Base-by-base conservation (phyloP, 176 grass and related monocot species). In the Aegilops sharonensis region DNA sequence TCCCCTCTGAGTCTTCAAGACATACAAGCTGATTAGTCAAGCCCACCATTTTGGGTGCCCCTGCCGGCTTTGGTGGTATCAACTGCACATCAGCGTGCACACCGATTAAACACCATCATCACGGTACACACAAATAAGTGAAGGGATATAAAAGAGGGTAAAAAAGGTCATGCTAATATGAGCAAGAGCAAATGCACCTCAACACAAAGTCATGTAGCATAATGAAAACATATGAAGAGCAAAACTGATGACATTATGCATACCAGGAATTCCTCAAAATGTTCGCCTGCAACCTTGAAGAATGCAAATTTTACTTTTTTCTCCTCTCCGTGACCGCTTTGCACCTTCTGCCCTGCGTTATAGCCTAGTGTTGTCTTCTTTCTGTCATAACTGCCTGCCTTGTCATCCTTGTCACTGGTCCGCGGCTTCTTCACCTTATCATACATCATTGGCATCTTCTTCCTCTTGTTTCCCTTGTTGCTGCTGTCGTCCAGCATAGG, bases 221-320 rank as follows among this genome's bases (percentile, higher is more conserved):
- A 60, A 62, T 77, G 18, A 37, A 80, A 20, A 24, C 9, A 75
- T 3, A 36, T 37, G 56, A 71, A 43, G 64, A 78, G 60, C 12
- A 73, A 37, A 48, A 72, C 25, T 86, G 45, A 84, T 23, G 8
- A 11, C 68, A 76, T 13, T 59, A 18, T 54, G 35, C 87, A 40
- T 89, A 93, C 91, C 89, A 95, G 64, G 52, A 83, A 75, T 21
- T 95, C 78, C 77, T 66, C n/a, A 40, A 75, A 91, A 77, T 88
- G 21, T 37, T 83, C 43, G 63, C 52, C 50, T 72, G 93, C 45
- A 27, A 87, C 25, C 83, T 93, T 95, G 20, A 80, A 89, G 81
- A 95, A 93, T 18, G 65, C 17, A 3, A 80, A 24, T 12, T 77
- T 11, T 3, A 39, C 69, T 14, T 78, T 54, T 40, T 8, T 79